Evolutionary conservation across 257 asterid species (phyloP).

Genomic region (Fraxinus americana): DNA sequence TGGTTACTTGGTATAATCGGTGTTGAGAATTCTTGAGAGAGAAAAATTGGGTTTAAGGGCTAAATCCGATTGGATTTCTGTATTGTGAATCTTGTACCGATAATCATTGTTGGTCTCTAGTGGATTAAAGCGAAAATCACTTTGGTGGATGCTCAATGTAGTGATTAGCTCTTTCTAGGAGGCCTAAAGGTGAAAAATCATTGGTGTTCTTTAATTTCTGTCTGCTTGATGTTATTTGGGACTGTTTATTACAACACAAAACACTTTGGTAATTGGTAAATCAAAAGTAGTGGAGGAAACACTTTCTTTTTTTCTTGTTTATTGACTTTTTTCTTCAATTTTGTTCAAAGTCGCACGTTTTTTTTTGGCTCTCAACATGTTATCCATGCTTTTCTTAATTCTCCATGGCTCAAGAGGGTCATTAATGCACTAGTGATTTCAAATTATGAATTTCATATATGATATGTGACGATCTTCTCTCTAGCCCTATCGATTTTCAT

Average conservation of each 20-base stretch:
- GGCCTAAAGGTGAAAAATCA: too few relatives aligned
- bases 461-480: neutral
- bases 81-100: too few relatives aligned
- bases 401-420: neutral
- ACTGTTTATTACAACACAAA: neutral
- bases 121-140: too few relatives aligned
- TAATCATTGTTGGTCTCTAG: too few relatives aligned
- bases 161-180: too few relatives aligned
- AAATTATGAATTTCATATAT: neutral
- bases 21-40: too few relatives aligned
- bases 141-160: too few relatives aligned
- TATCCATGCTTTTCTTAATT: neutral
- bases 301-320: conserved; percentile 5
- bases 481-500: neutral
- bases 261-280: neutral
- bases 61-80: too few relatives aligned
- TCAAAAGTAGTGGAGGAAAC: neutral
- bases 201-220: too few relatives aligned
- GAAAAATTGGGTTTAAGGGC: too few relatives aligned
- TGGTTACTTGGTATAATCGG: too few relatives aligned
- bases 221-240: too few relatives aligned
- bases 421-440: neutral
- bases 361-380: conserved; percentile 1
- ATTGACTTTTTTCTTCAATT: neutral
- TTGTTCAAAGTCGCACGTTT: neutral